These are phyloP conservation scores for Didymella pinodella DNA, from an alignment of 2,329 filamentous ascomycete species.

Conservation along the genomic window DNA sequence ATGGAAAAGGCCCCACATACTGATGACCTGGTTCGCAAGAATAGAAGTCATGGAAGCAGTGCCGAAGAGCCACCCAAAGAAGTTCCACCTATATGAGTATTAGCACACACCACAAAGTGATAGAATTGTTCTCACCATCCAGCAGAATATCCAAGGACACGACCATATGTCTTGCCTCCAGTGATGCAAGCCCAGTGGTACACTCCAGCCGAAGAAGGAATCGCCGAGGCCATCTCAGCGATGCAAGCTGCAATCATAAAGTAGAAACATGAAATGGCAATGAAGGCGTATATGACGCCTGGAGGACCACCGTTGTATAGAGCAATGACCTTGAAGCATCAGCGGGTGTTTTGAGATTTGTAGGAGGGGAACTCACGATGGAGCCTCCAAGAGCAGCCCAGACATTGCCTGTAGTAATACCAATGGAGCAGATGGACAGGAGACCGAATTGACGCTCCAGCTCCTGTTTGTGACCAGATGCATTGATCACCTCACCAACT, in stretches of 20 bases:
- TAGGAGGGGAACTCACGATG: constrained; percentile 47
- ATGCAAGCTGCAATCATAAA: constrained; percentile 60
- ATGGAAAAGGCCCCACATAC: constrained; percentile 60
- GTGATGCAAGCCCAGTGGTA: constrained; percentile 64
- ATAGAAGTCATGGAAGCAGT: constrained; percentile 55
- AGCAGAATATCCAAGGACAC: constrained; percentile 58
- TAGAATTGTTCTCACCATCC: constrained; percentile 49
- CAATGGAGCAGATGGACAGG: constrained; percentile 56
- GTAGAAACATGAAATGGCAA: constrained; percentile 60
- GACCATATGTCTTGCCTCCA: constrained; percentile 56
- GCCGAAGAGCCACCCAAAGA: constrained; percentile 60
- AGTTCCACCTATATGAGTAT: constrained; percentile 55
- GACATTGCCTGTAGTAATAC: constrained; percentile 54
- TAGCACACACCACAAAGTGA: background rate
- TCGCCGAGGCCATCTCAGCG: constrained; percentile 59
- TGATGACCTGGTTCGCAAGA: constrained; percentile 56
- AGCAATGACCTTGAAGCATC: constrained; percentile 46
- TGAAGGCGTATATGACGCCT: constrained; percentile 58
- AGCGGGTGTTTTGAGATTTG: background rate
- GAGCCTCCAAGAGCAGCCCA: constrained; percentile 59
- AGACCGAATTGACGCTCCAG: constrained; percentile 60
- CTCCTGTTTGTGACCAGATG: constrained; percentile 61
- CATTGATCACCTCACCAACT: constrained; percentile 55
- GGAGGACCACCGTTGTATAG: constrained; percentile 58
- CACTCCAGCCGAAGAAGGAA: constrained; percentile 55